Evolutionary conservation across 176 grass and related monocot genomes (phyloP), one percentile per base, ranked within the genome.

Genomic region (Otatea glauca): DNA sequence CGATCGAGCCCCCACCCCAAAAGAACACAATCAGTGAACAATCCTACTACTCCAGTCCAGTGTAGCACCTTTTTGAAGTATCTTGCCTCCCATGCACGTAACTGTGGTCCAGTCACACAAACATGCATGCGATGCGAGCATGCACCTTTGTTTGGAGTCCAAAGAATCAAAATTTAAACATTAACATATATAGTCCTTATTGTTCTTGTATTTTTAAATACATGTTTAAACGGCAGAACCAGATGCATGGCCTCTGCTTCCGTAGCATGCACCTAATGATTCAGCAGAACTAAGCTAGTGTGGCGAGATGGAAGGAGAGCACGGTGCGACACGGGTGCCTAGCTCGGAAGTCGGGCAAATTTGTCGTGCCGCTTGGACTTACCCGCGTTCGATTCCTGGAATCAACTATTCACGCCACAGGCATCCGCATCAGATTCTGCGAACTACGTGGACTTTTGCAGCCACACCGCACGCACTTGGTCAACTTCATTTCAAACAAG

Each of bases 361-460:
- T 48, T 38, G 24, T 85, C 63, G 38, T 76, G 62, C 10, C 17
- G 60, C 60, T 68, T 75, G 77, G 77, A 81, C 7, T 74, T 37
- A 12, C 47, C 4, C 48, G 47, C 39, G 70, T 81, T 56, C 47
- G 77, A 81, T 81, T 81, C 70, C 77, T 17, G 7, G 49, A 75
- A 44, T 77, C 77, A 59, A 37, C 63, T 65, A 67, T 51, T 64
- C 56, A 16, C 4, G 37, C 32, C 69, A 21, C 35, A 12, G 5
- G 59, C 70, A 75, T 73, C 81, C 17, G 27, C 70, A 66, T 55
- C 61, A 84, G 72, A 55, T 56, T 76, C 61, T 62, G 72, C 35
- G 16, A 76, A 56, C 15, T 65, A 55, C 72, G 61, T 67, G 82
- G 35, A 76, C 23, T 68, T 20, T 84, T 67, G 39, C 53, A 18